Percentiles rank a stretch among this genome's conserved stretches.
These are phyloP conservation scores for Picea sitchensis DNA, from an alignment of 75 land plant species.

Conservation along the genomic window DNA sequence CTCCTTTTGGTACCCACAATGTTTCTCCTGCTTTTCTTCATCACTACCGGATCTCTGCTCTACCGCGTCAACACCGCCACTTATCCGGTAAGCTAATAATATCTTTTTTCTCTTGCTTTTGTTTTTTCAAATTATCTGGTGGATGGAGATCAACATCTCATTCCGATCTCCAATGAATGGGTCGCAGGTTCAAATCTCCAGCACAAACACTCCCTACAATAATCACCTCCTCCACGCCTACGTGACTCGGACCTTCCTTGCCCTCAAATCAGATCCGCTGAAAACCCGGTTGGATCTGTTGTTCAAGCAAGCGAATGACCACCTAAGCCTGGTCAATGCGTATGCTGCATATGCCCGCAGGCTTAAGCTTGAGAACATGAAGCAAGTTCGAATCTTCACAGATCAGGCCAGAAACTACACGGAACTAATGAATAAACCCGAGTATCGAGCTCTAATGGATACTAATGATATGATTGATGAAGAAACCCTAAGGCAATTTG, in stretches of 20 bases:
- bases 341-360: slow-evolving; percentile 77
- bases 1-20: slow-evolving; percentile 54
- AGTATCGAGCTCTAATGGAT: slow-evolving; percentile 36
- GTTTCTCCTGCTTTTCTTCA: slow-evolving; percentile 67
- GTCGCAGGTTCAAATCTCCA: slow-evolving; percentile 16
- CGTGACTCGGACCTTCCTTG: slow-evolving; percentile 45
- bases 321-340: slow-evolving; percentile 62
- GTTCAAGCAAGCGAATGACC: slow-evolving; percentile 77
- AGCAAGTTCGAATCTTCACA: slow-evolving; percentile 58
- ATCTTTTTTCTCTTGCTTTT: background rate
- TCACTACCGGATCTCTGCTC: slow-evolving; percentile 52
- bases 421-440: slow-evolving; percentile 34
- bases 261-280: slow-evolving; percentile 63
- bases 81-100: slow-evolving; percentile 12
- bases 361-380: slow-evolving; percentile 72
- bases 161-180: background rate
- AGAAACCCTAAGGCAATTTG: slow-evolving; percentile 67
- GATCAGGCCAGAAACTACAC: slow-evolving; percentile 54
- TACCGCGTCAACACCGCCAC: slow-evolving; percentile 18
- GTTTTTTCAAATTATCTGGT: background rate
- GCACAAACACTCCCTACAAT: slow-evolving; percentile 9
- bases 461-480: slow-evolving; percentile 40
- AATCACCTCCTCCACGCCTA: slow-evolving; percentile 26
- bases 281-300: slow-evolving; percentile 56
- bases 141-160: background rate